Conservation (phyloP, 2,329 filamentous ascomycete species). For the Penicillium sp. region DNA sequence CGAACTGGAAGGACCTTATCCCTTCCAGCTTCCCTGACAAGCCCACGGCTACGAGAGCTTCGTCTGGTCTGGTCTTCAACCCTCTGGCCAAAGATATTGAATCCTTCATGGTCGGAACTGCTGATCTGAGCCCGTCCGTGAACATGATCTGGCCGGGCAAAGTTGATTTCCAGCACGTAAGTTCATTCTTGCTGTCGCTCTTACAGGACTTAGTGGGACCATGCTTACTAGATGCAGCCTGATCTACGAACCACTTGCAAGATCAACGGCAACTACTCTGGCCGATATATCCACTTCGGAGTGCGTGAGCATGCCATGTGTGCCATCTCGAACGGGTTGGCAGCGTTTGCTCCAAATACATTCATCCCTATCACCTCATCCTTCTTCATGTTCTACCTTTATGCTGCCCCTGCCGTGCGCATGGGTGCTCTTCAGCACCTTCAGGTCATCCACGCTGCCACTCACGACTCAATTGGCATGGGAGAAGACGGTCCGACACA, state of each 20-base stretch:
- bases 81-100: slow-evolving; percentile 43
- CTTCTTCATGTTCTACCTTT: slow-evolving; percentile 58
- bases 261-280: slow-evolving; percentile 45
- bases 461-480: slow-evolving; percentile 53
- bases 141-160: slow-evolving; percentile 50
- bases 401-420: slow-evolving; percentile 50
- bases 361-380: slow-evolving; percentile 51
- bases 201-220: too few species aligned
- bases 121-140: slow-evolving; percentile 47
- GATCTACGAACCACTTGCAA: slow-evolving; percentile 22
- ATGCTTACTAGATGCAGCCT: slow-evolving; percentile 17
- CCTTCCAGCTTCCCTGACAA: slow-evolving; percentile 43
- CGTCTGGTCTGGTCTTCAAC: slow-evolving; percentile 45
- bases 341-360: slow-evolving; percentile 49
- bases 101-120: slow-evolving; percentile 48
- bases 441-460: slow-evolving; percentile 52
- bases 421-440: slow-evolving; percentile 53
- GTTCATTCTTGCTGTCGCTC: too few species aligned
- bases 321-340: slow-evolving; percentile 71
- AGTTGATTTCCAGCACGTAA: slow-evolving; percentile 45
- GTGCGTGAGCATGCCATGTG: slow-evolving; percentile 57
- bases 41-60: slow-evolving; percentile 44
- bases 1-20: slow-evolving; percentile 45
- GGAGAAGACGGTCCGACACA: slow-evolving; percentile 57
- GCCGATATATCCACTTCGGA: slow-evolving; percentile 49